Conservation (phyloP, 495 filamentous ascomycete genomes). For the Corynascus novoguineensis region DNA sequence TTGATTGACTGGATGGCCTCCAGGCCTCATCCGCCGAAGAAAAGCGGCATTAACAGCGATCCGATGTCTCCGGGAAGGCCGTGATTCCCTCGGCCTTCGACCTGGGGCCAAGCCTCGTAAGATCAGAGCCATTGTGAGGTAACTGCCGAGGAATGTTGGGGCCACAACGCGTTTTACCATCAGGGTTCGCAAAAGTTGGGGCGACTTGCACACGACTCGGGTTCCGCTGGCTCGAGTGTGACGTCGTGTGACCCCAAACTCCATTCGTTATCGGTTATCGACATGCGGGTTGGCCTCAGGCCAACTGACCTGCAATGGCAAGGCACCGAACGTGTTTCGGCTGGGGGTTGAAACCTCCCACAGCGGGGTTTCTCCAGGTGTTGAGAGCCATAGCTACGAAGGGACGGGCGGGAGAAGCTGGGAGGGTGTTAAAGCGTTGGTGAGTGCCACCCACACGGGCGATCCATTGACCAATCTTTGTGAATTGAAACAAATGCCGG, state of each 20-base stretch:
- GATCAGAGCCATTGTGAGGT: background rate
- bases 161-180: background rate
- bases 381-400: too few species aligned
- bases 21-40: background rate
- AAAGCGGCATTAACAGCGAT: background rate
- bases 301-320: background rate
- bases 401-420: too few species aligned
- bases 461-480: conserved; percentile 5
- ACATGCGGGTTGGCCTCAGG: conserved; percentile 2
- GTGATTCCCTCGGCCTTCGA: background rate
- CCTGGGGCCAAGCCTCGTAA: background rate
- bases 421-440: too few species aligned
- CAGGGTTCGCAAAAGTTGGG: conserved; percentile 1
- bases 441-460: conserved; percentile 13
- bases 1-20: too few species aligned
- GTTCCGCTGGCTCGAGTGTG: conserved; percentile 12
- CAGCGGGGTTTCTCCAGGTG: background rate
- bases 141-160: conserved; percentile 1
- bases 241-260: conserved; percentile 16
- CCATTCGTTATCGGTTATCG: background rate
- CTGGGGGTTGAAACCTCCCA: conserved; percentile 16
- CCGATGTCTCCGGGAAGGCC: background rate
- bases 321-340: conserved; percentile 11
- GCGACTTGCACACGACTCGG: too few species aligned
- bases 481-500: conserved; percentile 18